Evolutionary conservation across 2,329 filamentous ascomycete genomes (phyloP).

Genomic region (Pyrenochaeta sp.): DNA sequence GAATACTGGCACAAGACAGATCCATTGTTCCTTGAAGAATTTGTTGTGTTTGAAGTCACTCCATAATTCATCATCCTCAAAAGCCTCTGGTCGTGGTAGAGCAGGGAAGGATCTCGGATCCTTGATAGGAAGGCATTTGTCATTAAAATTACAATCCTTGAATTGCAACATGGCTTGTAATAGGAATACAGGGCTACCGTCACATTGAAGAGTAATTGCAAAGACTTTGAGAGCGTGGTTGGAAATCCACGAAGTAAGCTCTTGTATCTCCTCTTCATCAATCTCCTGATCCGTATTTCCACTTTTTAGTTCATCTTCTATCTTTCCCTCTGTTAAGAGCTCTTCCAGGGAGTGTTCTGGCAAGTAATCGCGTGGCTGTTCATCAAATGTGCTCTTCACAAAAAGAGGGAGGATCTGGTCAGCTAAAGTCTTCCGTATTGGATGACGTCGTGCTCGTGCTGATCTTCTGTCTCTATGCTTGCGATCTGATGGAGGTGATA

Average conservation of each 20-base stretch:
- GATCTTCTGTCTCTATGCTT: background rate
- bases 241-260: conserved; percentile 2
- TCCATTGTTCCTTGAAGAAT: conserved; percentile 25
- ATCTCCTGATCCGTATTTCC: background rate
- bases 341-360: conserved; percentile 3
- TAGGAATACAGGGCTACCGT: background rate
- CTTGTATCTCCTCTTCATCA: background rate
- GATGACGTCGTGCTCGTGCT: background rate
- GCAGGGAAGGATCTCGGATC: background rate
- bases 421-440: background rate
- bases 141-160: conserved; percentile 2
- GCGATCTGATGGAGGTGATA: background rate
- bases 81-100: background rate
- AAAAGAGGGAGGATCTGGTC: background rate
- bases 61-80: conserved; percentile 4
- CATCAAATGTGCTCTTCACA: conserved; percentile 10
- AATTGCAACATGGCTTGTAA: conserved; percentile 3
- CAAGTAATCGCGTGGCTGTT: conserved; percentile 2
- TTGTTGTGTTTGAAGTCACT: background rate
- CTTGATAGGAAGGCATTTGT: conserved; percentile 8
- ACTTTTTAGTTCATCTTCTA: conserved; percentile 2
- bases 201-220: conserved; percentile 10
- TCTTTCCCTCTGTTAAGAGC: conserved; percentile 1
- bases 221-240: conserved; percentile 9
- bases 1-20: conserved; percentile 19